A percentile compares a stretch with the other conserved stretches of the same genome.
phyloP scores from a whole-genome alignment of 208 protist species.

The Wallacemonas sp. region DNA sequence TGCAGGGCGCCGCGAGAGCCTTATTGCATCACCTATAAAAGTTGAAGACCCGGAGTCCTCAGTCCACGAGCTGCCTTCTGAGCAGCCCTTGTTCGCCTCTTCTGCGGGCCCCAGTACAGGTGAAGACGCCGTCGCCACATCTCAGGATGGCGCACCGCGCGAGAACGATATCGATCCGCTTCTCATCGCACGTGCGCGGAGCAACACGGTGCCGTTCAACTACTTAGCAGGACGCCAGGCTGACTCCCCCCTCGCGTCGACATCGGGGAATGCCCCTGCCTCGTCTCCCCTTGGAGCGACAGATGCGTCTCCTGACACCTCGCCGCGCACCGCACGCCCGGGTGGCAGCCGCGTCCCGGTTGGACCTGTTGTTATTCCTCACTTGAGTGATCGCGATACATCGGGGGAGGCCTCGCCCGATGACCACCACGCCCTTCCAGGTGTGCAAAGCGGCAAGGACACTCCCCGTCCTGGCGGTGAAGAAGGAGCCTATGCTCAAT shows the following conservation, averaged over 20 bases:
- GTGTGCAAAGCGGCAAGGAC: not conserved
- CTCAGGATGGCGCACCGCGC: not conserved
- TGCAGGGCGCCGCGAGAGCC: slow-evolving; percentile 14
- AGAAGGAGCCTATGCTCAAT: not conserved
- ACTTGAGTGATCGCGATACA: not conserved
- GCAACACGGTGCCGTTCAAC: slow-evolving; percentile 18
- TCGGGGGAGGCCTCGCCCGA: not conserved
- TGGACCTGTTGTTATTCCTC: not conserved
- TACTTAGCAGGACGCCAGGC: not conserved
- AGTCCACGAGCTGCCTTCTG: not conserved
- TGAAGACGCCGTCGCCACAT: not conserved
- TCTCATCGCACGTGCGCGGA: slow-evolving; percentile 6
- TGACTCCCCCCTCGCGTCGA: not conserved
- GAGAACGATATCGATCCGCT: not conserved
- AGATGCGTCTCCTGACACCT: not conserved
- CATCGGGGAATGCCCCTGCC: not conserved
- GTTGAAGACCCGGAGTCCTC: not conserved
- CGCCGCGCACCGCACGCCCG: slow-evolving; percentile 8
- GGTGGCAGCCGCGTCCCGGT: slow-evolving; percentile 9
- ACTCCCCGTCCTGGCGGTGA: not conserved
- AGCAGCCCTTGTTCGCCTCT: not conserved
- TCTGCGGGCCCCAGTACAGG: no score
- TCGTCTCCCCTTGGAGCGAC: not conserved
- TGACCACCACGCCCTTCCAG: not conserved
- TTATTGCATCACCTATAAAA: not conserved